Conservation (phyloP, 2,329 filamentous ascomycete species). For the Apiospora marii region DNA sequence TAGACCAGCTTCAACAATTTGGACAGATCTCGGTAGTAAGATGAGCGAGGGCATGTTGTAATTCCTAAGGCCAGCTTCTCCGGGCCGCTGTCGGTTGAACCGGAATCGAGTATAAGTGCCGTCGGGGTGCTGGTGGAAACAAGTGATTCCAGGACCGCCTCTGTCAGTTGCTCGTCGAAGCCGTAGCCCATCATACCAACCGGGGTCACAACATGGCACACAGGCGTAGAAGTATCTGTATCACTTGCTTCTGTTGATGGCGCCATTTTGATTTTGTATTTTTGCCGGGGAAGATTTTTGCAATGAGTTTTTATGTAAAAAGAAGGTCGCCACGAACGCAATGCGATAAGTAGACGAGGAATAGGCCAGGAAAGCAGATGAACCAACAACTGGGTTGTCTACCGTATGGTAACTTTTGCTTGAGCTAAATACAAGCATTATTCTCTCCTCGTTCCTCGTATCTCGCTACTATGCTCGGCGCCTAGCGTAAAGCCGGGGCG, state of each 20-base stretch:
- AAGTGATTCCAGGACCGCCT: slow-evolving; percentile 36
- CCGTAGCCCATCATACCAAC: slow-evolving; percentile 60
- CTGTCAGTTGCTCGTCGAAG: slow-evolving; percentile 45
- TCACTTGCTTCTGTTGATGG: neutral
- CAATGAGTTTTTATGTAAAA: neutral
- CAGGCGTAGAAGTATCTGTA: slow-evolving; percentile 23
- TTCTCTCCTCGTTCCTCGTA: neutral
- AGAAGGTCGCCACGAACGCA: neutral
- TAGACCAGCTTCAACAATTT: slow-evolving; percentile 47
- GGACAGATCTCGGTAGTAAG: slow-evolving; percentile 52
- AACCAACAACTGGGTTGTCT: neutral
- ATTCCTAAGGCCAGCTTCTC: slow-evolving; percentile 50
- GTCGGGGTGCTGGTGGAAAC: slow-evolving; percentile 40
- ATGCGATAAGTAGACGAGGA: neutral
- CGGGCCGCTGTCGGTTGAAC: slow-evolving; percentile 47
- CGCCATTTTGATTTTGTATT: neutral
- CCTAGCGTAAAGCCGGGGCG: neutral
- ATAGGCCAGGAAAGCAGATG: neutral
- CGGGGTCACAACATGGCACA: slow-evolving; percentile 54
- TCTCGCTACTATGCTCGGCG: neutral
- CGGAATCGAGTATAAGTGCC: slow-evolving; percentile 45
- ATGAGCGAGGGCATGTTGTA: slow-evolving; percentile 48
- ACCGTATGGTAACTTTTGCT: neutral
- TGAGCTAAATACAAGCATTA: neutral
- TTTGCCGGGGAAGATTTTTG: neutral